A percentile compares a stretch with the other conserved stretches of the same genome.
phyloP scores from a whole-genome alignment of 257 asterid genomes.

The Solanum commersonii region DNA sequence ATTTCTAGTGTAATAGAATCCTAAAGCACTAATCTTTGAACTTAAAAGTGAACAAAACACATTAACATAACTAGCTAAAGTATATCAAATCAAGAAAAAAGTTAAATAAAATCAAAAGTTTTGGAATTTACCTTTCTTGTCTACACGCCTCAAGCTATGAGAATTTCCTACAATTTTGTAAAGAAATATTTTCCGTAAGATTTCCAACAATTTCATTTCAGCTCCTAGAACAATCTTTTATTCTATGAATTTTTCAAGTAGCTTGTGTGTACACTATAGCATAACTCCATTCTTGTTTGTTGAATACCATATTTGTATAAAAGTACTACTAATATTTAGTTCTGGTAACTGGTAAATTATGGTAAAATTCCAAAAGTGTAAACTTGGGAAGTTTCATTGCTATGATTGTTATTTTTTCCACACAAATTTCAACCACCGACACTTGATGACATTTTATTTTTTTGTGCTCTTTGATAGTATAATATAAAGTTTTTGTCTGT shows the following conservation, averaged over 20 bases:
- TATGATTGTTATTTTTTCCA: background rate
- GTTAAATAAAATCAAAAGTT: background rate
- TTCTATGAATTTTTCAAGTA: background rate
- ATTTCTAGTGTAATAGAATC: background rate
- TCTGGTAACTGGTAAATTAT: background rate
- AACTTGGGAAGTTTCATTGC: background rate
- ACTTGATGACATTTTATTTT: background rate
- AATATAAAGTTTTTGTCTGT: background rate
- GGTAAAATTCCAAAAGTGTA: background rate
- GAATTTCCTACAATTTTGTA: background rate
- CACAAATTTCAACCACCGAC: background rate
- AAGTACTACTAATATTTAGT: background rate
- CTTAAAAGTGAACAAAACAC: background rate
- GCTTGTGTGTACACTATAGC: background rate
- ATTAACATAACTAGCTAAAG: background rate
- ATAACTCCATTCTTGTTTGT: background rate
- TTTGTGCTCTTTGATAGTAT: background rate
- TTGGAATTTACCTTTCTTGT: background rate
- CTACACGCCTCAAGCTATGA: background rate
- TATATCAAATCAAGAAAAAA: background rate
- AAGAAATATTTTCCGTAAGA: background rate
- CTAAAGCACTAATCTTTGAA: background rate
- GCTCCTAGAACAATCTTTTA: background rate
- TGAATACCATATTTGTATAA: background rate
- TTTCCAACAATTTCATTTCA: background rate